Evolutionary conservation across 1,139 yeast genomes (phyloP).

Genomic region (Arxiozyma heterogenica): DNA sequence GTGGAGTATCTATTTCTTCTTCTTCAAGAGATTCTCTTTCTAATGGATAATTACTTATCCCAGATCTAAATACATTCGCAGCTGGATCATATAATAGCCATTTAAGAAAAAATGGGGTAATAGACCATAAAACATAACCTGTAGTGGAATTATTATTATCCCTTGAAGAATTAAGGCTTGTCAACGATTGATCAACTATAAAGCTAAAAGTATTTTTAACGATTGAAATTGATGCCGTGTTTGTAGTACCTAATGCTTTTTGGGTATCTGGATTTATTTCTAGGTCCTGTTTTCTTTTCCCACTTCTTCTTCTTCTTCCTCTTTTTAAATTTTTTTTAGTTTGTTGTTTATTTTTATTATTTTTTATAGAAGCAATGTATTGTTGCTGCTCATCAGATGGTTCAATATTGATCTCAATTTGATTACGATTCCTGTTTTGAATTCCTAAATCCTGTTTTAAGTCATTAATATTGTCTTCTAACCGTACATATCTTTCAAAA

Average conservation of each 20-base stretch:
- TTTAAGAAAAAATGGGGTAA: conserved; percentile 25
- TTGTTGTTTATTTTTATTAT: not conserved
- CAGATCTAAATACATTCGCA: conserved; percentile 14
- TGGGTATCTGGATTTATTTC: not conserved
- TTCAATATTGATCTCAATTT: conserved; percentile 19
- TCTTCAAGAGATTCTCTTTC: not conserved
- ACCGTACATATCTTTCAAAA: conserved; percentile 24
- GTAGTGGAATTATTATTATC: conserved; percentile 31
- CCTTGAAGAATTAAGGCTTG: conserved; percentile 22
- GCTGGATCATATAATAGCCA: conserved; percentile 25
- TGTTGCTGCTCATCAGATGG: conserved; percentile 9
- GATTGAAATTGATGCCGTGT: not conserved
- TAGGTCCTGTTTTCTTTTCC: not conserved
- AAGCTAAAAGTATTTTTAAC: conserved; percentile 11
- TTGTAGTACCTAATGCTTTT: not conserved
- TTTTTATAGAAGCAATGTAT: not conserved
- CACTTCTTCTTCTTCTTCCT: conserved; percentile 2
- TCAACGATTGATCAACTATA: conserved; percentile 21
- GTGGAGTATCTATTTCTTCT: conserved; percentile 4
- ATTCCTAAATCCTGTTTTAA: conserved; percentile 31
- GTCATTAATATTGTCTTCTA: conserved; percentile 15
- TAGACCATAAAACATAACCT: conserved; percentile 31
- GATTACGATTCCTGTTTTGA: conserved; percentile 9
- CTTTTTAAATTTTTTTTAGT: not conserved
- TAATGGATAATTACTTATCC: conserved; percentile 6